Evolutionary conservation across 345 rosid species (phyloP).

Genomic region (Streptanthus diversifolius): DNA sequence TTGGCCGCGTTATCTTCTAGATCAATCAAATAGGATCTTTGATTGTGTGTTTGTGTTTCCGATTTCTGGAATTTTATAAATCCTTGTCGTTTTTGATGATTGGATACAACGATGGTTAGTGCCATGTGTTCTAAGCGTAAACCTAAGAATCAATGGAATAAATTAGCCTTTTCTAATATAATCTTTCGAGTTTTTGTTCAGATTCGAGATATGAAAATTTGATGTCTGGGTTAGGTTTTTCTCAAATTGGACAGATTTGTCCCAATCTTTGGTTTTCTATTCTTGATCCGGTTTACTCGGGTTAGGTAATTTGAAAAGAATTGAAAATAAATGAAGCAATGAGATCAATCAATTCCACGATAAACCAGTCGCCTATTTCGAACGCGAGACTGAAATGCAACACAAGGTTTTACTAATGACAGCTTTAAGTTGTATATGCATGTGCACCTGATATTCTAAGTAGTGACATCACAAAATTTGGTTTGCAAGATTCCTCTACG

Average conservation of each 20-base stretch:
- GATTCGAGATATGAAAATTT: neutral
- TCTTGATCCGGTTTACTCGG: neutral
- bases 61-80: neutral
- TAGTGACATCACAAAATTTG: too few relatives aligned
- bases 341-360: too few relatives aligned
- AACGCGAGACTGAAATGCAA: too few relatives aligned
- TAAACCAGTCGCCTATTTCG: too few relatives aligned
- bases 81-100: slow-evolving; percentile 1
- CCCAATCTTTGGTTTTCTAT: neutral
- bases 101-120: neutral
- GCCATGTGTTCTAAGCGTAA: neutral
- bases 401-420: too few relatives aligned
- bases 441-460: too few relatives aligned
- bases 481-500: too few relatives aligned
- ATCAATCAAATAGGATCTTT: neutral
- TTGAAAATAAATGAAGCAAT: too few relatives aligned
- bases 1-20: slow-evolving; percentile 61
- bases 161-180: slow-evolving; percentile 6
- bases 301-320: neutral
- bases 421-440: too few relatives aligned
- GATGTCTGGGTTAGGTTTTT: neutral
- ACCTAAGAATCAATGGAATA: slow-evolving; percentile 9
- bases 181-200: neutral
- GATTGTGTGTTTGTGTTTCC: neutral
- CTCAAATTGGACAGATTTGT: too few relatives aligned